Percentiles rank a stretch among this genome's conserved stretches.
These are phyloP conservation scores for Primulina tabacum DNA, from an alignment of 257 asterid genomes.

Conservation along the genomic window DNA sequence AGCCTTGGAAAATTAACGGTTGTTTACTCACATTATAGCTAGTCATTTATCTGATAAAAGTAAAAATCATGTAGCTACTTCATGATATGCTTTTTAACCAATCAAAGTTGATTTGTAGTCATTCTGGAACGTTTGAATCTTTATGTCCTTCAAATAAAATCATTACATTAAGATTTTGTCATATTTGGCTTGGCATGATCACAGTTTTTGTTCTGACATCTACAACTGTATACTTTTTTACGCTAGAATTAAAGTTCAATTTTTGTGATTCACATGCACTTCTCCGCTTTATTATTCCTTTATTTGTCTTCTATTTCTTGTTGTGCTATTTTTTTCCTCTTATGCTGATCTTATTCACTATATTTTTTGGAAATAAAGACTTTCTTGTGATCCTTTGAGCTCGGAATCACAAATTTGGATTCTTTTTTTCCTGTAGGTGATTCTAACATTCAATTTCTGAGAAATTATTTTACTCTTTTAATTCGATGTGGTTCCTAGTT, in stretches of 20 bases:
- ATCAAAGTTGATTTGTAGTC: too few relatives aligned
- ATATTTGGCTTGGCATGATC: background rate
- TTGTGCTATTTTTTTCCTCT: background rate
- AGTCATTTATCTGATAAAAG: too few relatives aligned
- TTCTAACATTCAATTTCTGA: background rate
- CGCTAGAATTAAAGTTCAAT: background rate
- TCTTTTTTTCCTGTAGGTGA: slow-evolving; percentile 3
- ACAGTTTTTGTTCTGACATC: background rate
- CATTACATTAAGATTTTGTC: too few relatives aligned
- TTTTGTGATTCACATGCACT: background rate
- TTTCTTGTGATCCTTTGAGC: background rate
- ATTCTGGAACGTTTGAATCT: too few relatives aligned
- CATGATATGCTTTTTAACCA: too few relatives aligned
- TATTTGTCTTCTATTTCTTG: background rate
- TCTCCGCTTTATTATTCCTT: background rate
- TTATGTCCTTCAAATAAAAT: too few relatives aligned
- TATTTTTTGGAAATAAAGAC: slow-evolving; percentile 1
- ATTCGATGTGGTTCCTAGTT: too few relatives aligned
- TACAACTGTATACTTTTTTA: background rate
- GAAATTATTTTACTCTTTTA: background rate
- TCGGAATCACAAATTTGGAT: slow-evolving; percentile 1
- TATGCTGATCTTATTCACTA: slow-evolving; percentile 5
- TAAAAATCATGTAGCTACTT: too few relatives aligned
- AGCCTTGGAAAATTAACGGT: too few relatives aligned
- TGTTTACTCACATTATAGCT: too few relatives aligned